Evolutionary conservation across 768 basidiomycete species (phyloP), one percentile per base, ranked within the genome.

Genomic region (Podaxis sp.): DNA sequence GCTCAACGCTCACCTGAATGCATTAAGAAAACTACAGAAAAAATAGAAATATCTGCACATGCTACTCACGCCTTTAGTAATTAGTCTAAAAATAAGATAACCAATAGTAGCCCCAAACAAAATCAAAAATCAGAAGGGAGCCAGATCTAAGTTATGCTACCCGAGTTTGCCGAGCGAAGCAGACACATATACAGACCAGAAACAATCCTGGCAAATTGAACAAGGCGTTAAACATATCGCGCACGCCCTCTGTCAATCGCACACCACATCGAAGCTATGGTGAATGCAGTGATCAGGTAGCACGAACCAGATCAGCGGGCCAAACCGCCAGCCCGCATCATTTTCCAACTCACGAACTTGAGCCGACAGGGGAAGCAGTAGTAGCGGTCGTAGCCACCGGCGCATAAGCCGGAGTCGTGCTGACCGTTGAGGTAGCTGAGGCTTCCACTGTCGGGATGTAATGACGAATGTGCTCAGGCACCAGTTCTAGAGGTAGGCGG

Each of bases 381-480:
- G 58, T 30, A 50, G 22, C 33, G 38, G 40, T 30, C n/a, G 37
- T 37, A 24, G 33, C 36, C 6, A 48, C 8, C 15, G 59, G 22
- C 17, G 37, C 26, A 26, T 49, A 50, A 6, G 26, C 33, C 8
- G 60, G 52, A 17, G 46, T 50, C 8, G 46, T 38, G 15, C 49
- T 38, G 11, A 20, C 46, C 2, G 44, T 17, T 17, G 44, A 5
- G 4, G 53, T 10, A 40, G 73, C 66, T 30, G 73, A 69, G 17
- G 73, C 66, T 22, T 73, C 74, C 20, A 81, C 70, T 0, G 84
- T 87, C 20, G 88, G 88, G 12, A 91, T 85, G 63, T 85, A 82
- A 66, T 80, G 79, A 55, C 87, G 79, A 58, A 90, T 84, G 67
- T 84, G 80, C 66, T 85, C 84, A 2, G 87, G 89, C 1, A 90